These are phyloP conservation scores for Athelia sp. DNA, from an alignment of 1,284 basidiomycete genomes.

Conservation along the genomic window DNA sequence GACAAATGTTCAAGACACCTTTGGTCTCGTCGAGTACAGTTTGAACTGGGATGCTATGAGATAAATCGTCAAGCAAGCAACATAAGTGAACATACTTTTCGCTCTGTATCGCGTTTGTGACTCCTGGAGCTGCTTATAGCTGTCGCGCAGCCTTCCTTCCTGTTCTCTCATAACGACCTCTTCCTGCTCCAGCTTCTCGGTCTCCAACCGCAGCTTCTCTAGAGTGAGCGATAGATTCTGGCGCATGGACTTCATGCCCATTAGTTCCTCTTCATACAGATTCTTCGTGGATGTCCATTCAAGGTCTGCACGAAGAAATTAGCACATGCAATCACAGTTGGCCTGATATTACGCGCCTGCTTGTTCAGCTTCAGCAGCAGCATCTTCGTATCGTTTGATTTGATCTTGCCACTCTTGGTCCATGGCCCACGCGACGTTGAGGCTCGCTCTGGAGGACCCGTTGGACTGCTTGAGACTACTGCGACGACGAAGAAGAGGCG, in stretches of 20 bases:
- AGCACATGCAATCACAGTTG: background rate
- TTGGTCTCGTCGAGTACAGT: slow-evolving; percentile 55
- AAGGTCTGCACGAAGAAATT: background rate
- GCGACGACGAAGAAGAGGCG: slow-evolving; percentile 40
- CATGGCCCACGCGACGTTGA: slow-evolving; percentile 70
- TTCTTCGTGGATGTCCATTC: slow-evolving; percentile 43
- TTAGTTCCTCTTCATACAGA: slow-evolving; percentile 55
- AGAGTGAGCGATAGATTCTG: slow-evolving; percentile 49
- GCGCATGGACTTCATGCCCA: slow-evolving; percentile 49
- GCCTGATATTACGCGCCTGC: slow-evolving; percentile 37
- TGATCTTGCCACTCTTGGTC: slow-evolving; percentile 53
- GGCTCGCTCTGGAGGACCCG: slow-evolving; percentile 40
- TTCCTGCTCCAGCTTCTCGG: slow-evolving; percentile 49
- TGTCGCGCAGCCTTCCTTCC: slow-evolving; percentile 43
- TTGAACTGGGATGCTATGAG: slow-evolving; percentile 37
- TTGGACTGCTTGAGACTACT: slow-evolving; percentile 57
- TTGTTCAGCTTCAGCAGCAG: slow-evolving; percentile 47
- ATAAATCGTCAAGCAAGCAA: slow-evolving; percentile 8
- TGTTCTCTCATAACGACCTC: slow-evolving; percentile 51
- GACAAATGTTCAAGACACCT: slow-evolving; percentile 28
- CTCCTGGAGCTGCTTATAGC: slow-evolving; percentile 50
- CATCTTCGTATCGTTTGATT: slow-evolving; percentile 48
- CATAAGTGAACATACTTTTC: slow-evolving; percentile 38
- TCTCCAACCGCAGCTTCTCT: slow-evolving; percentile 47
- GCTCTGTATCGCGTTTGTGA: slow-evolving; percentile 52